Conservation (phyloP, 129 eudicot genomes). For the Heracleum sosnowskyi region DNA sequence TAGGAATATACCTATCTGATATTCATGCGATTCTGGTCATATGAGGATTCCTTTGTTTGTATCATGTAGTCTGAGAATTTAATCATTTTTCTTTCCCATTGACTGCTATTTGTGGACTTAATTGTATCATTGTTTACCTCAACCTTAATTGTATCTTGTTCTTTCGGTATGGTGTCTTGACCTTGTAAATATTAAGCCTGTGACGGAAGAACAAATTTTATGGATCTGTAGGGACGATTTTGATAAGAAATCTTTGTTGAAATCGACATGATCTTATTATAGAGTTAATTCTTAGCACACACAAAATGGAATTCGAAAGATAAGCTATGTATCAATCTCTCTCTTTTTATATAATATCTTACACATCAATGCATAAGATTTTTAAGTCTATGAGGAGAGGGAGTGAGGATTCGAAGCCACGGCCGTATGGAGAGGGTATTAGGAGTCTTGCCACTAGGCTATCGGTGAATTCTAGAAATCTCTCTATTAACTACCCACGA, state of each 20-base stretch:
- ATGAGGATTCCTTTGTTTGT: slow-evolving; percentile 32
- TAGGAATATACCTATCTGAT: too few species aligned
- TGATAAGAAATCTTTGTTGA: slow-evolving; percentile 15
- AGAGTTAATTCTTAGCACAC: not conserved
- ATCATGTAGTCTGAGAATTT: slow-evolving; percentile 5
- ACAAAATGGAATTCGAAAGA: not conserved
- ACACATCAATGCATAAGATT: not conserved
- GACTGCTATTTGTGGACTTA: slow-evolving; percentile 17
- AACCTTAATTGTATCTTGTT: too few species aligned
- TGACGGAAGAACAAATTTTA: slow-evolving; percentile 10
- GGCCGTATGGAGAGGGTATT: not conserved
- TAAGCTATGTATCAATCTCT: not conserved
- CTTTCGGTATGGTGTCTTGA: not conserved
- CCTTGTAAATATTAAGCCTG: slow-evolving; percentile 2
- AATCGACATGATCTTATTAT: too few species aligned
- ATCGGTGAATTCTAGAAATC: too few species aligned
- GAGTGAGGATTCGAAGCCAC: not conserved
- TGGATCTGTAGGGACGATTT: not conserved
- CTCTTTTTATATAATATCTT: not conserved
- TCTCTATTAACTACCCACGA: too few species aligned
- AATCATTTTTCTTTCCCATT: slow-evolving; percentile 3
- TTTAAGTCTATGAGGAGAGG: too few species aligned
- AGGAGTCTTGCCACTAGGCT: too few species aligned
- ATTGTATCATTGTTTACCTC: too few species aligned
- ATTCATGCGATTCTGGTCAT: slow-evolving; percentile 76